These are phyloP conservation scores for Umbilicus rupestris DNA, from an alignment of 164 flowering plant genomes.

Conservation along the genomic window DNA sequence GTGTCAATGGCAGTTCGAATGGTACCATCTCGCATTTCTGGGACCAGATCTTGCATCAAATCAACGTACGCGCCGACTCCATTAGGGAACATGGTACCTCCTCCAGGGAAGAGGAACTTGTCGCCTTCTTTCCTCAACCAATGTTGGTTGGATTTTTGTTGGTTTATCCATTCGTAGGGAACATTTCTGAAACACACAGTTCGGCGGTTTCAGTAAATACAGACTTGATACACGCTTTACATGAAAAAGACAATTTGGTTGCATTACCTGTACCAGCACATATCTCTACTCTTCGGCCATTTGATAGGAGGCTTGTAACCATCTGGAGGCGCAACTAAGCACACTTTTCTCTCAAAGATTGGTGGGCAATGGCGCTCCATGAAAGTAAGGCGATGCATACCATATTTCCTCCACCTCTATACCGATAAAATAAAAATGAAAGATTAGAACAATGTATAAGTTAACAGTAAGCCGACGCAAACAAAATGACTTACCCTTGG, in stretches of 20 bases:
- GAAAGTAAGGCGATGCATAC: conserved; percentile 61
- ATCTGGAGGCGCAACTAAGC: conserved; percentile 82
- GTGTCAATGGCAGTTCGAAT: conserved; percentile 92
- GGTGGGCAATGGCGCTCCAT: conserved; percentile 99
- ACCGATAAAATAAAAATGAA: neutral
- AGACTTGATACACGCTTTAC: neutral
- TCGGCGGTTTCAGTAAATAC: neutral
- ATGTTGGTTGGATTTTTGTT: conserved; percentile 84
- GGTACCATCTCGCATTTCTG: conserved; percentile 83
- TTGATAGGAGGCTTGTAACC: conserved; percentile 86
- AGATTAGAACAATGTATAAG: neutral
- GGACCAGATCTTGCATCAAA: conserved; percentile 79
- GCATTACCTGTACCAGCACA: conserved; percentile 92
- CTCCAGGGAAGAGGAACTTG: conserved; percentile 90
- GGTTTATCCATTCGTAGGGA: conserved; percentile 96
- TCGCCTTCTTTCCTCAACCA: conserved; percentile 91
- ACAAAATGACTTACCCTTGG: conserved; percentile 3
- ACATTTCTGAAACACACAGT: conserved; percentile 55
- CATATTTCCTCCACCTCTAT: conserved; percentile 57
- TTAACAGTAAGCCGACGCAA: neutral
- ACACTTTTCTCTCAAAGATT: conserved; percentile 69
- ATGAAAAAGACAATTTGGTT: neutral
- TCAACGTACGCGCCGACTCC: conserved; percentile 87
- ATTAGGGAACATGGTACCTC: conserved; percentile 95
- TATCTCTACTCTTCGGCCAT: conserved; percentile 85